Base-by-base conservation (phyloP, 768 basidiomycete genomes). In the Candolleomyces efflorescens region DNA sequence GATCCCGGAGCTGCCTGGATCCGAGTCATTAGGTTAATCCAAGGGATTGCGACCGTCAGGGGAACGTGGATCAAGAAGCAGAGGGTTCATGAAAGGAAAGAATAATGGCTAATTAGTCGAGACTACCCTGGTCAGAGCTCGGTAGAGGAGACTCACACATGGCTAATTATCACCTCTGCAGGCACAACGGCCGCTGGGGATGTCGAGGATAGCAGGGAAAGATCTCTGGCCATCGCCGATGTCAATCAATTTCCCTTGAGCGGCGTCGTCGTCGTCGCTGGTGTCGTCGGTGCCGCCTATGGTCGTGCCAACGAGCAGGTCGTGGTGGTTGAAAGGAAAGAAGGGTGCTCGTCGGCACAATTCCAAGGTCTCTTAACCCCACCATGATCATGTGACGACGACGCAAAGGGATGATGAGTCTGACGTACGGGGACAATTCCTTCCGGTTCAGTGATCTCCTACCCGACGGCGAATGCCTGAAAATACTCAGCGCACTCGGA, bases 1-100 rank as follows among this genome's bases (percentile, higher is more conserved):
- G 79, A 73, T 92, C 88, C 47, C 89, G 79, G 27, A 92, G 76
- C 72, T 92, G 90, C 26, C 87, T 89, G 69, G 53, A 55, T 51
- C 56, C 39, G 51, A 51, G 27, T 23, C 23, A 26, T 13, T 20
- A 18, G 47, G 23, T 22, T 47, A 23, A n/a, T 20, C 45, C 22
- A 56, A 37, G 54, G 41, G 54, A 54, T 15, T 20, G 18, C 11
- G 24, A 36, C 38, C 20, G 32, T 18, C 32, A 32, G 32, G 32
- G 51, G 51, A 4, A 18, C 15, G 2, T 48, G 43, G 13, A 23
- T 24, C 41, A 38, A 48, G 20, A 36, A 12, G 24, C 7, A 15
- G 12, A 27, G 20, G 38, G 20, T 17, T 23, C 20, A 27, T 38
- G n/a, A 24, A 9, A 17, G 20, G 20, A 26, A 38, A 3, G 32